These are phyloP conservation scores for Ophiostoma piceae DNA, from an alignment of 2,329 filamentous ascomycete genomes.

Conservation along the genomic window DNA sequence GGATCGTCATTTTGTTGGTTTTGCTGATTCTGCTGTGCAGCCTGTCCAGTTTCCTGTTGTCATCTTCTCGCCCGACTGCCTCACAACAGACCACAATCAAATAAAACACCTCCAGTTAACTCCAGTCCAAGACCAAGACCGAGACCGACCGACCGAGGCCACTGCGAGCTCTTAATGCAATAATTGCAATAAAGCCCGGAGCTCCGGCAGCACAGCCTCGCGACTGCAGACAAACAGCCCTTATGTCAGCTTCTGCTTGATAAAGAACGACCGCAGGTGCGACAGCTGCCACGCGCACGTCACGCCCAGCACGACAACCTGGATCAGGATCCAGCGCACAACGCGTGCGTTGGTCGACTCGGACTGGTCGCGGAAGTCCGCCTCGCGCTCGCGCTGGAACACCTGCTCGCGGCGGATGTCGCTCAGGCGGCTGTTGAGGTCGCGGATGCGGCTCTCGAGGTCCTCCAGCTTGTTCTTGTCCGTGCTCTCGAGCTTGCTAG, in stretches of 20 bases:
- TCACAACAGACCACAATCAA: background rate
- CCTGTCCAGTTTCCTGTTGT: background rate
- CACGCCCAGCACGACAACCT: slow-evolving; percentile 73
- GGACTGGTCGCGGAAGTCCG: slow-evolving; percentile 96
- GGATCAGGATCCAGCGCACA: slow-evolving; percentile 88
- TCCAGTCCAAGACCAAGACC: background rate
- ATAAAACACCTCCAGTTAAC: slow-evolving; percentile 4
- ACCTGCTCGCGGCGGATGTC: slow-evolving; percentile 93
- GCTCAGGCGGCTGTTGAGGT: slow-evolving; percentile 78
- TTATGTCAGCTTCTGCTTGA: slow-evolving; percentile 98
- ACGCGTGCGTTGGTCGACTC: slow-evolving; percentile 89
- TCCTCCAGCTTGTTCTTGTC: slow-evolving; percentile 92
- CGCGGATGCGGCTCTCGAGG: slow-evolving; percentile 80
- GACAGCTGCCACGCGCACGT: slow-evolving; percentile 97
- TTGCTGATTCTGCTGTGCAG: background rate
- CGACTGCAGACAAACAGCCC: background rate
- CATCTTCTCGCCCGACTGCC: background rate
- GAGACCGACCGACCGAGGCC: background rate
- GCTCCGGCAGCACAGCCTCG: background rate
- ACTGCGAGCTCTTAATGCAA: background rate
- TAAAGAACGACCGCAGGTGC: slow-evolving; percentile 94
- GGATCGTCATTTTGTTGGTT: slow-evolving; percentile 4
- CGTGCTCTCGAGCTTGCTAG: slow-evolving; percentile 84
- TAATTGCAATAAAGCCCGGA: background rate
- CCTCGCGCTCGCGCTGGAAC: slow-evolving; percentile 94